Percentiles rank a stretch among this genome's conserved stretches.
Conservation (phyloP, 192 early-diverging fungal genomes). For the Coemansia sp. region DNA sequence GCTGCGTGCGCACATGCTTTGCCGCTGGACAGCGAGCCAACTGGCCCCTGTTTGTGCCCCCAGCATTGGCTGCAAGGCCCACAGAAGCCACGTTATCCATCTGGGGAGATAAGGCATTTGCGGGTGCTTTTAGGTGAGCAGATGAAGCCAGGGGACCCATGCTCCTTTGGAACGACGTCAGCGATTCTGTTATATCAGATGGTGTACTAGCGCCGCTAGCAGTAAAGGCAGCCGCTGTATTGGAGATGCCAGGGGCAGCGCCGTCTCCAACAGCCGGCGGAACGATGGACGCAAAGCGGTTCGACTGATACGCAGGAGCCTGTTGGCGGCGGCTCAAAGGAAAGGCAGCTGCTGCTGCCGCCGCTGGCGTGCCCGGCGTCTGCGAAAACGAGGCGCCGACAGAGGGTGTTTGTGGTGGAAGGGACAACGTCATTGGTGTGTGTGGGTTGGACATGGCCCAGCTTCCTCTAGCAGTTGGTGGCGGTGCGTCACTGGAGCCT, state of each 20-base stretch:
- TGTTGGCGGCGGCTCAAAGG: neutral
- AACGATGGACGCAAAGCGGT: constrained; percentile 1
- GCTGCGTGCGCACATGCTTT: constrained; percentile 9
- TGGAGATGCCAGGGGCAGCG: neutral
- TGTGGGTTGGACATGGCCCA: constrained; percentile 21
- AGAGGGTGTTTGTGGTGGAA: constrained; percentile 5
- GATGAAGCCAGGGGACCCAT: constrained; percentile 10
- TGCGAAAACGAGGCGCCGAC: neutral
- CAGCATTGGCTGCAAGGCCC: neutral
- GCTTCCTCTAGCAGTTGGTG: constrained; percentile 31
- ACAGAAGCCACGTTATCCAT: neutral
- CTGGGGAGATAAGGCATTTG: neutral
- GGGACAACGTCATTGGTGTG: neutral
- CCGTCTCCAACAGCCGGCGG: neutral
- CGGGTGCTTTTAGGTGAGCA: neutral
- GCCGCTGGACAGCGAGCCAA: constrained; percentile 16
- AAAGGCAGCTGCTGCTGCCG: neutral
- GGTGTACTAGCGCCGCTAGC: constrained; percentile 11
- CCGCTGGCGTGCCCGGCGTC: neutral
- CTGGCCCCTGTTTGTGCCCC: constrained; percentile 9
- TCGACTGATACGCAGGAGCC: neutral
- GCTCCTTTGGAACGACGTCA: constrained; percentile 15
- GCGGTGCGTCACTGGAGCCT: constrained; percentile 10
- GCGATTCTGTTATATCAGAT: constrained; percentile 13
- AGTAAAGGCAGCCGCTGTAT: neutral